Conservation (phyloP, 345 rosid genomes). For the Citrus sinensis region DVS_A1.0 CM039168.1:19134001-19134500, state of each 20-base stretch:
- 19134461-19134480: constrained; percentile 89
- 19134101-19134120: neutral
- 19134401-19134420: constrained; percentile 94
- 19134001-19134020: neutral
- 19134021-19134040: neutral
- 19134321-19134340: neutral
- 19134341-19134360: constrained; percentile 65
- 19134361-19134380: constrained; percentile 74
- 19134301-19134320: neutral
- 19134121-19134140: neutral
- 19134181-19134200: neutral
- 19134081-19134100: neutral
- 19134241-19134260: constrained; percentile 72
- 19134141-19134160: neutral
- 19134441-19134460: constrained; percentile 68
- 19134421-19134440: constrained; percentile 76
- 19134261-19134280: constrained; percentile 65
- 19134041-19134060: neutral
- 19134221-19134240: constrained; percentile 79
- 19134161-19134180: neutral
- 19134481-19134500: constrained; percentile 71
- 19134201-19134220: too few species aligned
- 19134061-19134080: neutral
- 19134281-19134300: neutral
- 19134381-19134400: constrained; percentile 95